A percentile compares a stretch with the other conserved stretches of the same genome.
Conservation (phyloP, 2,329 filamentous ascomycete species). For the Teratosphaeria pseudoeucalypti region DNA sequence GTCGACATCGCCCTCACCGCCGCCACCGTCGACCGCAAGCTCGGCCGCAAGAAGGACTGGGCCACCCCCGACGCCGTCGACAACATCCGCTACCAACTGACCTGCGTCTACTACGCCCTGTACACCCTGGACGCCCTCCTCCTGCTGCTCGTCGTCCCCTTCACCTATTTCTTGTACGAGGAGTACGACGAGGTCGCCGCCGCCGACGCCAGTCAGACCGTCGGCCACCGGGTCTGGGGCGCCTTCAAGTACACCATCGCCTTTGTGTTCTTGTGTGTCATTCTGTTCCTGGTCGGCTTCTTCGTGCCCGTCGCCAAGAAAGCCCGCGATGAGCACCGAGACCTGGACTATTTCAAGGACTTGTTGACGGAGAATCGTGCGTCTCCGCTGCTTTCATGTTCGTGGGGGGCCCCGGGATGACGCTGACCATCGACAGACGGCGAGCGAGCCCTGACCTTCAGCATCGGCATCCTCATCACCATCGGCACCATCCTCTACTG, state of each 20-base stretch:
- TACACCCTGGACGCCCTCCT: slow-evolving; percentile 87
- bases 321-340: slow-evolving; percentile 53
- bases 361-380: slow-evolving; percentile 70
- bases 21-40: slow-evolving; percentile 64
- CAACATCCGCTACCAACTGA: slow-evolving; percentile 67
- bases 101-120: slow-evolving; percentile 82
- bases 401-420: no score
- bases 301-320: slow-evolving; percentile 75
- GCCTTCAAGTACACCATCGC: slow-evolving; percentile 83
- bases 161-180: slow-evolving; percentile 97
- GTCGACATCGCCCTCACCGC: slow-evolving; percentile 94
- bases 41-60: slow-evolving; percentile 88
- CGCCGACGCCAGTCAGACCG: slow-evolving; percentile 65
- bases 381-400: slow-evolving; percentile 16
- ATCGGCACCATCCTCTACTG: slow-evolving; percentile 78
- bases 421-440: slow-evolving; percentile 45
- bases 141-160: slow-evolving; percentile 82
- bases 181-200: slow-evolving; percentile 88
- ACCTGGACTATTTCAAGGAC: slow-evolving; percentile 85
- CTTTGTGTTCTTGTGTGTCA: slow-evolving; percentile 68
- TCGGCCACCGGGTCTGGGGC: slow-evolving; percentile 63
- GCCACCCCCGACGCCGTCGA: slow-evolving; percentile 73
- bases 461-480: slow-evolving; percentile 75
- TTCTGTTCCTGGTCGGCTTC: slow-evolving; percentile 85
- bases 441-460: slow-evolving; percentile 85